These are phyloP conservation scores for Tilletiaria anomala DNA, from an alignment of 1,284 basidiomycete species.

Conservation along the genomic window DNA sequence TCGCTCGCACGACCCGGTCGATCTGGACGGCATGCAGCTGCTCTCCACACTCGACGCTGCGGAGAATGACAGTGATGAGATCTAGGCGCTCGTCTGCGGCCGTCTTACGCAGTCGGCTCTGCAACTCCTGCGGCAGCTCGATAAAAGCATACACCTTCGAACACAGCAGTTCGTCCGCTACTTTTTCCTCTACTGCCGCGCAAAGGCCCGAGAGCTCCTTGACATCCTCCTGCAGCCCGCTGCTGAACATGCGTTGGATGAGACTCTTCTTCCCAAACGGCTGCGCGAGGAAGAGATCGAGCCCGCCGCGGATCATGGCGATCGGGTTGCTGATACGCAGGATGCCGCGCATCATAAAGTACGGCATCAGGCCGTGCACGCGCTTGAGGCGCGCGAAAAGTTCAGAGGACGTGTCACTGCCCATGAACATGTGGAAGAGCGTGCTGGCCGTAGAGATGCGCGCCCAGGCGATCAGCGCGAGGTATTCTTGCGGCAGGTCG, in stretches of 20 bases:
- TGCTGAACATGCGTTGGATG: conserved; percentile 71
- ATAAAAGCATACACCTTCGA: conserved; percentile 77
- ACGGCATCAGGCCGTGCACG: conserved; percentile 91
- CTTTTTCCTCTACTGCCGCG: conserved; percentile 66
- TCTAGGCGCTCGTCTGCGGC: conserved; percentile 57
- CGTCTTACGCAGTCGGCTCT: conserved; percentile 45
- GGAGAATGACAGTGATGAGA: conserved; percentile 65
- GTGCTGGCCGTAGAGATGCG: conserved; percentile 75
- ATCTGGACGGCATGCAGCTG: conserved; percentile 23
- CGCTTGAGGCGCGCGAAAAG: conserved; percentile 75
- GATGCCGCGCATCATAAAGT: conserved; percentile 84
- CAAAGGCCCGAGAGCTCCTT: conserved; percentile 70
- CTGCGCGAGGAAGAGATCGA: conserved; percentile 93
- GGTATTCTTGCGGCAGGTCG: conserved; percentile 69
- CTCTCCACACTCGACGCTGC: conserved; percentile 59
- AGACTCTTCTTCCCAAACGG: conserved; percentile 88
- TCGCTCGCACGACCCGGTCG: conserved; percentile 28
- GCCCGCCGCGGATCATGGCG: conserved; percentile 75
- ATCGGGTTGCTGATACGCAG: conserved; percentile 90
- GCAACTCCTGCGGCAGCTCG: conserved; percentile 71
- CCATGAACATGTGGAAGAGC: conserved; percentile 85
- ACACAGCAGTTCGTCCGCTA: conserved; percentile 73
- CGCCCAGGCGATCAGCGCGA: conserved; percentile 86
- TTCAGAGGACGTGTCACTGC: conserved; percentile 81
- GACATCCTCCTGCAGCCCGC: conserved; percentile 76